Evolutionary conservation across 2,329 filamentous ascomycete genomes (phyloP), one percentile per base, ranked within the genome.

Genomic region (Trematosphaeria pertusa): DNA sequence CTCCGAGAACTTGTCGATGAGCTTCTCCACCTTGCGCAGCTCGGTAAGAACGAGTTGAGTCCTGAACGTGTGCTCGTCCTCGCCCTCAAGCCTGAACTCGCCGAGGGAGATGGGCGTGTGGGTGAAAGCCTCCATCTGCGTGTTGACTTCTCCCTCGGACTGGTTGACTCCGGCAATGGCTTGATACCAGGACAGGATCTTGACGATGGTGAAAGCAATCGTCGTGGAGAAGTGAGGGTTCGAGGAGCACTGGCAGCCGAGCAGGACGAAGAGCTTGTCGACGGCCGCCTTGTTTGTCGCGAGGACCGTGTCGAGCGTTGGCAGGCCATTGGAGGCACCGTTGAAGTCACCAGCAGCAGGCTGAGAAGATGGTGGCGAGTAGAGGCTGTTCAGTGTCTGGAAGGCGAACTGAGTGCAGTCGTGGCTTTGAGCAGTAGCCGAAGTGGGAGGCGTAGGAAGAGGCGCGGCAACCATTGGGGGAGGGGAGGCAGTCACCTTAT

Each of bases 151-250:
- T 6, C 45, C 47, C 34, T 50, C 43, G 14, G 58, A 50, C 14
- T 55, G 48, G 35, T 58, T 61, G 5, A 55, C 50, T 8, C 66
- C 61, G 10, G 66, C 66, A 31, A 70, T 61, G 7, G 64, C 65
- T 46, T 70, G 65, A 43, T 69, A 70, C 67, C 65, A 70, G 1
- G 65, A 64, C n/a, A 71, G 61, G 18, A 71, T 64, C 43, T 71
- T 70, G 28, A 58, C 58, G 15, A 69, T 67, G 5, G 62, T 63
- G 42, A 71, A 63, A 10, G 65, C 60, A 30, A 70, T 65, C 2
- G 65, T 70, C 2, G 67, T 64, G n/a, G 66, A 70, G 54, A 67
- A 71, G 49, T 71, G 67, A 3, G 69, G 69, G 45, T 69, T 70
- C 3, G 52, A 50, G 5, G 69, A 65, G 59, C 69, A 71, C n/a